phyloP scores from a whole-genome alignment of 2,329 filamentous ascomycete genomes.

The Periglandula ipomoeae region DNA sequence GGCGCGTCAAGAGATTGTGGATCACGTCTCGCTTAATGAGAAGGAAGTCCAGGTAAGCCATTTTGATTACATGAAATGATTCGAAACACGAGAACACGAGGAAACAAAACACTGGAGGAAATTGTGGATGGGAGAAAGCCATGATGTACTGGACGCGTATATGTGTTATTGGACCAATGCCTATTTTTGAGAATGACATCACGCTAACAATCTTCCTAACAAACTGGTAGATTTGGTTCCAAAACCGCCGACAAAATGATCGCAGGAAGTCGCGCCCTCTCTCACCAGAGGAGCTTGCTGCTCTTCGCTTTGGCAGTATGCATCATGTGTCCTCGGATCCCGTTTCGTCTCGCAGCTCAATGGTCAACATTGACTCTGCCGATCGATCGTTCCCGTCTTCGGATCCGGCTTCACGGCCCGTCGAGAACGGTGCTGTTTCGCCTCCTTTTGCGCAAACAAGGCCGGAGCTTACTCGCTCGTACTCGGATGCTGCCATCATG shows the following conservation, averaged over 20 bases:
- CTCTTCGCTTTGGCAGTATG: conserved; percentile 46
- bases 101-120: no score
- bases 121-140: background rate
- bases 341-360: conserved; percentile 18
- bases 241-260: conserved; percentile 89
- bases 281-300: conserved; percentile 64
- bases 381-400: conserved; percentile 19
- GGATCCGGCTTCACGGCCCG: conserved; percentile 17
- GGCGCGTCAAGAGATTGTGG: conserved; percentile 74
- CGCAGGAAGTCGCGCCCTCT: conserved; percentile 80
- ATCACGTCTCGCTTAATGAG: conserved; percentile 79
- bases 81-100: background rate
- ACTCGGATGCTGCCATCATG: conserved; percentile 16
- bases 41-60: conserved; percentile 85
- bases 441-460: conserved; percentile 10
- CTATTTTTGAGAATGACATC: background rate
- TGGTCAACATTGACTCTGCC: conserved; percentile 14
- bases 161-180: background rate
- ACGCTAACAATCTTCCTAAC: background rate
- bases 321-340: conserved; percentile 41
- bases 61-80: background rate
- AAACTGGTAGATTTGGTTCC: conserved; percentile 85
- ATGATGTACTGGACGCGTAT: background rate
- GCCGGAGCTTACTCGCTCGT: conserved; percentile 5
- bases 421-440: conserved; percentile 16